Evolutionary conservation across 345 rosid genomes (phyloP).

Genomic region (Mallotus nudiflorus): DNA sequence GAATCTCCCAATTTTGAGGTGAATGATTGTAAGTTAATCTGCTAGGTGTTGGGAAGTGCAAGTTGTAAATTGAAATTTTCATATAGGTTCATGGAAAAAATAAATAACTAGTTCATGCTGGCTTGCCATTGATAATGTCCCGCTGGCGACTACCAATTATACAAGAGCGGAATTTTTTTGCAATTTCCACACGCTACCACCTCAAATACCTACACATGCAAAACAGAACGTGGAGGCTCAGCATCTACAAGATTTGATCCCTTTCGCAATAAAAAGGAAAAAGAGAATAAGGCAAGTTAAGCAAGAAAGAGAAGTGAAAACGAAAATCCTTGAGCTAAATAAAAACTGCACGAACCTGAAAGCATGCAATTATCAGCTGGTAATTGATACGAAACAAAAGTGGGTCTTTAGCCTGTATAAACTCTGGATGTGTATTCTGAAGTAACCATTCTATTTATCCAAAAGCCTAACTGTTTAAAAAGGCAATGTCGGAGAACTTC

Average conservation of each 20-base stretch:
- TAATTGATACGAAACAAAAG: background rate
- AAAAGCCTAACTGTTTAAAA: slow-evolving; percentile 4
- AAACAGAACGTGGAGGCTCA: slow-evolving; percentile 1
- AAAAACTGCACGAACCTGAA: background rate
- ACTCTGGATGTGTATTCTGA: background rate
- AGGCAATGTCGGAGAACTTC: slow-evolving; percentile 20
- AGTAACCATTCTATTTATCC: slow-evolving; percentile 6
- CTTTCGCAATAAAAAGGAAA: background rate
- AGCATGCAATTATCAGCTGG: no score
- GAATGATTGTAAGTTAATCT: no score
- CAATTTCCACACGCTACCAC: background rate
- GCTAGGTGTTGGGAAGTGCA: no score
- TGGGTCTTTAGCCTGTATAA: slow-evolving; percentile 6
- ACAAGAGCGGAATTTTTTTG: background rate
- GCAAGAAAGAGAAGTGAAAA: background rate
- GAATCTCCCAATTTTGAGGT: no score
- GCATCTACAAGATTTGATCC: background rate
- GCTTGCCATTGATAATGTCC: no score
- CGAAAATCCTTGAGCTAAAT: background rate
- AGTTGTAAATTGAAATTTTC: no score
- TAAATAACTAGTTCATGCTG: no score
- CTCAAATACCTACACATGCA: slow-evolving; percentile 3
- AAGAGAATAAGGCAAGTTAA: background rate
- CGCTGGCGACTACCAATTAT: no score
- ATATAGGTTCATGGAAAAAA: background rate